Base-by-base conservation (phyloP, 148 eudicot genomes). In the Silene uniflora region DNA sequence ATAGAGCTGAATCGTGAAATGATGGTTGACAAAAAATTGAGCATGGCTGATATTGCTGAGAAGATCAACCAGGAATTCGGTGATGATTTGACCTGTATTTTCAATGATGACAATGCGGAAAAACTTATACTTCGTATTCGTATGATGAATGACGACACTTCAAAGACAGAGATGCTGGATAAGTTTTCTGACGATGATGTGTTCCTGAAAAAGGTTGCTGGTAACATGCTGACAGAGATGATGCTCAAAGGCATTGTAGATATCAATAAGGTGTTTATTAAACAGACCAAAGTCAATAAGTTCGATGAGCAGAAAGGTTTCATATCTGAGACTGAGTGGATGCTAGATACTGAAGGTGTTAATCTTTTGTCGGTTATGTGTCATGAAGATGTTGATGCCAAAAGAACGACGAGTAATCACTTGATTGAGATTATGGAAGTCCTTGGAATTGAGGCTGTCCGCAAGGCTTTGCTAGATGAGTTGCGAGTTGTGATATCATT, bases 141-240 rank as follows among this genome's bases (percentile, higher is more conserved):
- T 68, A 95, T 95, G 74, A 91, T 95, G 97, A 95, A 91, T 77
- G 98, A 92, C 70, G 99, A 92, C 74, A 94, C 92, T 75, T 92
- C 93, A 21, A 95, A 95, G 86, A 97, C 94, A 35, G 97, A 95
- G 67, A 44, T 89, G 75, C 85, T 84, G 62, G 94, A 88, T 80
- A 97, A 95, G 78, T 91, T 97, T 69, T 92, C 97, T 8, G 99
- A 95, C 82, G 99, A 95, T 88, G 99, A 95, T 74, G 99, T 92
- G 39, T 95, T 95, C 82, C 87, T 95, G 4, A 95, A 95, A 80
- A 92, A 88, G 88, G 89, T 95, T 65, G 99, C 91, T 71, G 83
- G 99, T 69, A 95, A 93, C 86, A 95, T 95, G 97, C 83, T 95
- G 56, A 95, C 99, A n/a, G 98, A 95, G 82, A 95, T 95, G 99